Conservation (phyloP, 1,284 basidiomycete genomes). For the Porodaedalea pini region DNA sequence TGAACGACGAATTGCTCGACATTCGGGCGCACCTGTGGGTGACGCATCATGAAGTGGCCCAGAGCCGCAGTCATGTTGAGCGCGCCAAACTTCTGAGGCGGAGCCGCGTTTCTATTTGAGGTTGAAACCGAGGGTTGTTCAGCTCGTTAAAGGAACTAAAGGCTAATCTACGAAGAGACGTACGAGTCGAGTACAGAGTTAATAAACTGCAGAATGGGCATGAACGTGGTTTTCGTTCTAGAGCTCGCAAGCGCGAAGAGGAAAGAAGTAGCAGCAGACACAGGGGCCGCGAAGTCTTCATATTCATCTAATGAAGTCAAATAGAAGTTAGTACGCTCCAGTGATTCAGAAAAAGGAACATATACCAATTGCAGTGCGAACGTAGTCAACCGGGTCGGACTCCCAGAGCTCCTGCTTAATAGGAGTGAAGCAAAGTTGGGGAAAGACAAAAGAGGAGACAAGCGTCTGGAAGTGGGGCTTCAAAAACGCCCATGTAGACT, state of each 20-base stretch:
- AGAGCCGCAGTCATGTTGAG: constrained; percentile 77
- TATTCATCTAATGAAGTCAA: constrained; percentile 59
- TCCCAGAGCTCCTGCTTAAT: constrained; percentile 69
- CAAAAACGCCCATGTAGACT: constrained; percentile 79
- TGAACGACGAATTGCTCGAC: constrained; percentile 76
- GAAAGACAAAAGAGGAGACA: constrained; percentile 76
- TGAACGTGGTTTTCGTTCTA: constrained; percentile 73
- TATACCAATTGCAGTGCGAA: constrained; percentile 65
- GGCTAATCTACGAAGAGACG: constrained; percentile 32
- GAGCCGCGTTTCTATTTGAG: constrained; percentile 43
- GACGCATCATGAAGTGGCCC: constrained; percentile 72
- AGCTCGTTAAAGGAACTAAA: neutral
- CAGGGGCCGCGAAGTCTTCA: constrained; percentile 71
- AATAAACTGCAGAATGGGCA: constrained; percentile 74
- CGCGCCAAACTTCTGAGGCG: constrained; percentile 75
- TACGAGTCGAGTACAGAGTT: constrained; percentile 66
- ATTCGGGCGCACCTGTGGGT: constrained; percentile 70
- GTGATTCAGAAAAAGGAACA: neutral
- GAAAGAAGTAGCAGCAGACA: constrained; percentile 75
- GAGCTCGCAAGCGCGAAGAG: constrained; percentile 72
- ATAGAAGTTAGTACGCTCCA: neutral
- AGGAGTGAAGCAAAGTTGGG: constrained; percentile 76
- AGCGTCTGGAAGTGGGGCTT: constrained; percentile 79
- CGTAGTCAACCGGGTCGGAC: constrained; percentile 75
- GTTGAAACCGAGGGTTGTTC: neutral